These are phyloP conservation scores for Aureobasidium sp. DNA, from an alignment of 2,329 filamentous ascomycete genomes.

Conservation along the genomic window DNA sequence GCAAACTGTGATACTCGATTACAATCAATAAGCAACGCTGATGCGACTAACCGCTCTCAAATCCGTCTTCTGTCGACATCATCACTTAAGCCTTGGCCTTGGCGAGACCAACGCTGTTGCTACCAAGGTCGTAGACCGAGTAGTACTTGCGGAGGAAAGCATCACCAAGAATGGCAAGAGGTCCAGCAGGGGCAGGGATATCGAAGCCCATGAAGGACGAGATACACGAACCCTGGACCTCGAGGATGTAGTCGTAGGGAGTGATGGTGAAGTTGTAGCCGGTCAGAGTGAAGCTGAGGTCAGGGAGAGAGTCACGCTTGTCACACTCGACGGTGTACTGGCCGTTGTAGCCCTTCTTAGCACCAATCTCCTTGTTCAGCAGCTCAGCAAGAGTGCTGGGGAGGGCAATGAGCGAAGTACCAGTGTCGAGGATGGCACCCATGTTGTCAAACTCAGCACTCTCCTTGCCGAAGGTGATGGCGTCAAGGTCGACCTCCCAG, in stretches of 20 bases:
- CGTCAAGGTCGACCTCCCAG: slow-evolving; percentile 96
- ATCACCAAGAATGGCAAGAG: slow-evolving; percentile 90
- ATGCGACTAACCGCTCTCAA: neutral
- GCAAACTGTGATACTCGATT: slow-evolving; percentile 2
- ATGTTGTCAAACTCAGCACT: slow-evolving; percentile 87
- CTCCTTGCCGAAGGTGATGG: slow-evolving; percentile 80
- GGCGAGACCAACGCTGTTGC: slow-evolving; percentile 81
- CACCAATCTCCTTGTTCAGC: slow-evolving; percentile 94
- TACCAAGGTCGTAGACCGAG: slow-evolving; percentile 92
- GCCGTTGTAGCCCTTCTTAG: slow-evolving; percentile 95
- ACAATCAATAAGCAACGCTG: slow-evolving; percentile 4
- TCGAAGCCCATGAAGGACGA: slow-evolving; percentile 97
- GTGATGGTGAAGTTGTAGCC: slow-evolving; percentile 91
- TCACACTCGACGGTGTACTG: slow-evolving; percentile 92
- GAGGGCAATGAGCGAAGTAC: slow-evolving; percentile 94
- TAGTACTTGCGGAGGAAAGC: slow-evolving; percentile 78
- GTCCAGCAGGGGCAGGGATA: slow-evolving; percentile 73
- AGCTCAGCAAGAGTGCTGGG: slow-evolving; percentile 88
- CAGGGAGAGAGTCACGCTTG: slow-evolving; percentile 75
- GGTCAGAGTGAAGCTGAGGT: slow-evolving; percentile 82
- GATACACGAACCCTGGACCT: slow-evolving; percentile 92
- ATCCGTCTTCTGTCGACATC: neutral
- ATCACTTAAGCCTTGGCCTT: slow-evolving; percentile 54
- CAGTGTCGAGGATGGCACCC: slow-evolving; percentile 95
- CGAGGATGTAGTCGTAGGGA: slow-evolving; percentile 88